Evolutionary conservation across 345 rosid genomes (phyloP).

Genomic region (Hibiscus mutabilis): DNA sequence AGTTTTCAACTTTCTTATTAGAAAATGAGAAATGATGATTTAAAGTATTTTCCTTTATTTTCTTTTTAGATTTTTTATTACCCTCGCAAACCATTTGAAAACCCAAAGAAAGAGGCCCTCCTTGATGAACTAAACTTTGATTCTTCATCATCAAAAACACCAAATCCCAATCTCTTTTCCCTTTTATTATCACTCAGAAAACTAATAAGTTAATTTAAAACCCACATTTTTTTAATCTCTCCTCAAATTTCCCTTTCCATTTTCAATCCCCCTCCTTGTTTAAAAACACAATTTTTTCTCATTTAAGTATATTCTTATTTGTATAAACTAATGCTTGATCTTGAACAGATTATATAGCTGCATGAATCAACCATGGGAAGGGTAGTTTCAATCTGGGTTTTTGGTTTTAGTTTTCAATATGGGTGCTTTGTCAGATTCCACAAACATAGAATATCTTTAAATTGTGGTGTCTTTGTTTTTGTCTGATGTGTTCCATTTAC

Average conservation of each 20-base stretch:
- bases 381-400: constrained; percentile 30
- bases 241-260: constrained; percentile 9
- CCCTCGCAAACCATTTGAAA: constrained; percentile 84
- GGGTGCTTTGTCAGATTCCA: constrained; percentile 68
- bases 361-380: constrained; percentile 39
- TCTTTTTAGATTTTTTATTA: constrained; percentile 14
- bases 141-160: constrained; percentile 40
- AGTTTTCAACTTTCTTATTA: constrained; percentile 14
- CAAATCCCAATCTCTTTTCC: constrained; percentile 34
- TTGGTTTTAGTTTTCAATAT: constrained; percentile 22
- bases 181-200: background rate
- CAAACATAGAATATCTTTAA: constrained; percentile 21
- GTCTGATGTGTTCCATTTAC: constrained; percentile 62
- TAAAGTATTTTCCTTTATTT: background rate
- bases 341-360: constrained; percentile 28
- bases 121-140: constrained; percentile 61
- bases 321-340: background rate
- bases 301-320: background rate
- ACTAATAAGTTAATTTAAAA: constrained; percentile 17
- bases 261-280: constrained; percentile 10
- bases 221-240: constrained; percentile 1
- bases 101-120: constrained; percentile 64
- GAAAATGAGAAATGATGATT: background rate
- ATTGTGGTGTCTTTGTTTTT: constrained; percentile 13
- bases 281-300: background rate